These are phyloP conservation scores for Auxenochlorella pyrenoidosa DNA, from an alignment of 139 green algal genomes.

Conservation along the genomic window DNA sequence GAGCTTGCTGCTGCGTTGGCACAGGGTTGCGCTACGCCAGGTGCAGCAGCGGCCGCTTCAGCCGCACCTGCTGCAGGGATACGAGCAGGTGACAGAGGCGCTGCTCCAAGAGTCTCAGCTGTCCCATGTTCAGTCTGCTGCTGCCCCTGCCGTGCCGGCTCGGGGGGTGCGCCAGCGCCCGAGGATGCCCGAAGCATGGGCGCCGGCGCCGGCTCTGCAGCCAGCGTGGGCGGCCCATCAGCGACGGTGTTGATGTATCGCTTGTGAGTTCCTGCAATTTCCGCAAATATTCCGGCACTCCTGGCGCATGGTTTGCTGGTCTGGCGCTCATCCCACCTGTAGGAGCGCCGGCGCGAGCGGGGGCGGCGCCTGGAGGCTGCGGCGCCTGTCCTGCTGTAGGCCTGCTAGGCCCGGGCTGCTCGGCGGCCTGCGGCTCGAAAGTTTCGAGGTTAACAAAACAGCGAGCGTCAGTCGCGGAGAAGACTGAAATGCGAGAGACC, in stretches of 20 bases:
- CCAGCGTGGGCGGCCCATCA: background rate
- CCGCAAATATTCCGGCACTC: background rate
- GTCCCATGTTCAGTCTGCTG: background rate
- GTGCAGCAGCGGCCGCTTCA: background rate
- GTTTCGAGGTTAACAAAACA: too few relatives aligned
- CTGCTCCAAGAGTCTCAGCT: too few relatives aligned
- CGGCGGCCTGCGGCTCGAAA: too few relatives aligned
- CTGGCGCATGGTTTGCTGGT: background rate
- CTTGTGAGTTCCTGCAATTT: background rate
- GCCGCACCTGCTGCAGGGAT: background rate
- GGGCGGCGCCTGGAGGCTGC: background rate
- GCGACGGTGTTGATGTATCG: background rate
- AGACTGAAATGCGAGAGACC: too few relatives aligned
- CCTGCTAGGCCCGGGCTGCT: too few relatives aligned
- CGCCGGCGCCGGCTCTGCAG: background rate
- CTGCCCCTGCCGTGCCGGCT: background rate
- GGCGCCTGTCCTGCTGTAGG: too few relatives aligned
- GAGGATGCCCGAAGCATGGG: too few relatives aligned
- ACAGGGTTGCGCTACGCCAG: background rate
- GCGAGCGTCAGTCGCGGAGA: too few relatives aligned
- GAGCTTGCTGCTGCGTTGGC: too few relatives aligned
- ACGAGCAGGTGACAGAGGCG: background rate
- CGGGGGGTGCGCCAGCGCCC: background rate
- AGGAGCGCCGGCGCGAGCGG: background rate
- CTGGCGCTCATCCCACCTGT: background rate